A percentile compares a stretch with the other conserved stretches of the same genome.
Evolutionary conservation across 495 filamentous ascomycete species (phyloP).

Genomic region (Hypoxylon fuscum): DNA sequence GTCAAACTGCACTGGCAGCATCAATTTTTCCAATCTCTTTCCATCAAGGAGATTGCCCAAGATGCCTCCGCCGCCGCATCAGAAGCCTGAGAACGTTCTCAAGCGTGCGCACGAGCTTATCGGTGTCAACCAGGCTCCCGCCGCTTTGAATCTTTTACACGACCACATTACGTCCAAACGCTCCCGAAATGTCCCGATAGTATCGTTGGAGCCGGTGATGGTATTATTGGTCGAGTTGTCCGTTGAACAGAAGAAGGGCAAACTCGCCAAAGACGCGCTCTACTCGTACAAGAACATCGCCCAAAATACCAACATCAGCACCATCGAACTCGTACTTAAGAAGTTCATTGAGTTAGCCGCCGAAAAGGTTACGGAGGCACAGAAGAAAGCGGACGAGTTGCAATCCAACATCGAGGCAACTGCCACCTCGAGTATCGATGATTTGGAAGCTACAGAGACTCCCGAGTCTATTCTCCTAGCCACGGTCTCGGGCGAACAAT

Average conservation of each 20-base stretch:
- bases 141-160: conserved; percentile 93
- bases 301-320: conserved; percentile 97
- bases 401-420: conserved; percentile 87
- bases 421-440: conserved; percentile 74
- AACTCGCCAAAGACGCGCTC: conserved; percentile 96
- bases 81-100: conserved; percentile 98
- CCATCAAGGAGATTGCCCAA: conserved; percentile 47
- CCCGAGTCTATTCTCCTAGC: conserved; percentile 97
- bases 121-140: conserved; percentile 90
- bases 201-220: conserved; percentile 97
- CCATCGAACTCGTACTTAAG: conserved; percentile 96
- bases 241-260: conserved; percentile 96
- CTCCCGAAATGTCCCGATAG: conserved; percentile 96
- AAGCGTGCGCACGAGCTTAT: conserved; percentile 98
- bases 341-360: conserved; percentile 98
- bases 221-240: conserved; percentile 95
- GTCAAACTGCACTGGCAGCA: conserved; percentile 39
- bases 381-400: conserved; percentile 93
- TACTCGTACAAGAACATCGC: conserved; percentile 99
- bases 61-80: conserved; percentile 93
- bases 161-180: conserved; percentile 99
- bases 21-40: conserved; percentile 39
- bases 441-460: conserved; percentile 96
- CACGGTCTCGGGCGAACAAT: conserved; percentile 97
- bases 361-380: conserved; percentile 93